These are phyloP conservation scores for Ceriops tagal DNA, from an alignment of 345 rosid genomes.

Conservation along the genomic window DNA sequence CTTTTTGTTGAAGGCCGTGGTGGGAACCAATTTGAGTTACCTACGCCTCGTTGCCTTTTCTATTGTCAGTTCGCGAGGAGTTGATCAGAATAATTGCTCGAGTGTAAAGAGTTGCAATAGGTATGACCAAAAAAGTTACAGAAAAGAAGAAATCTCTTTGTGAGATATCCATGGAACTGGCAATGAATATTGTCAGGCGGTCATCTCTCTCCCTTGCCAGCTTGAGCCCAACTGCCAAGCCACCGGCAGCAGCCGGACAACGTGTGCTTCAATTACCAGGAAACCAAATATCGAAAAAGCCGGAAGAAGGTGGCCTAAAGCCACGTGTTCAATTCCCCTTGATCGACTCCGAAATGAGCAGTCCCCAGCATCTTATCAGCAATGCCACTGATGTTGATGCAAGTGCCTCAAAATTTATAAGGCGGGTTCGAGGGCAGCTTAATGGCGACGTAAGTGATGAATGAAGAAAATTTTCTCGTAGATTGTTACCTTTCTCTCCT, in stretches of 20 bases:
- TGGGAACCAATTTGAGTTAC: no score
- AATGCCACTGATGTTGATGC: constrained; percentile 13
- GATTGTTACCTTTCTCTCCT: neutral
- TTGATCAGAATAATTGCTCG: neutral
- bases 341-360: neutral
- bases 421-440: constrained; percentile 4
- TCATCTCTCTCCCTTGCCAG: constrained; percentile 24
- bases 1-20: no score
- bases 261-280: neutral
- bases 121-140: constrained; percentile 9
- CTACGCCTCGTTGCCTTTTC: neutral
- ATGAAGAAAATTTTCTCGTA: neutral
- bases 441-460: neutral
- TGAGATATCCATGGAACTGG: constrained; percentile 25
- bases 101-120: neutral
- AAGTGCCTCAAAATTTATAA: constrained; percentile 18
- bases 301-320: neutral
- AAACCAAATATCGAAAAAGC: neutral
- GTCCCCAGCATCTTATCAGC: neutral
- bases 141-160: constrained; percentile 18
- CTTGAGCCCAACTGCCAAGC: constrained; percentile 7
- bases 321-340: neutral
- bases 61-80: neutral
- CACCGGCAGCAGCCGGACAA: constrained; percentile 1
- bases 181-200: constrained; percentile 16